Conservation (phyloP, 441 rosid genomes). For the Populus hybrid region DNA sequence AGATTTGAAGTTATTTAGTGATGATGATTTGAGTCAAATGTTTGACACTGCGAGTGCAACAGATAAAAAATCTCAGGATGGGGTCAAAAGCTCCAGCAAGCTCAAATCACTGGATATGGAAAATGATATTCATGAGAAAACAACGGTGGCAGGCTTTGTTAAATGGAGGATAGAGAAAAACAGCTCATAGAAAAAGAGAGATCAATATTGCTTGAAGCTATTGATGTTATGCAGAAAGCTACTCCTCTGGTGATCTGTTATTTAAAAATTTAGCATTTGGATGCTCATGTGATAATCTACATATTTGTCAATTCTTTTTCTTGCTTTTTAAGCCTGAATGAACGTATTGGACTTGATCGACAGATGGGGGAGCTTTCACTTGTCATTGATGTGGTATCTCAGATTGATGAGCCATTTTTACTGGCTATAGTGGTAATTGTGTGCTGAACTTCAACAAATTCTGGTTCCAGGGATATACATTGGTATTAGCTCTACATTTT, state of each 20-base stretch:
- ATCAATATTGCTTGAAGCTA: conserved; percentile 56
- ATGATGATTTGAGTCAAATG: conserved; percentile 47
- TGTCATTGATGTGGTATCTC: conserved; percentile 80
- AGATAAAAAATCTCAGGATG: conserved; percentile 29
- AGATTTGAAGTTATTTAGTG: conserved; percentile 56
- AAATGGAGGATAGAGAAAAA: conserved; percentile 68
- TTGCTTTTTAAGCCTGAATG: conserved; percentile 36
- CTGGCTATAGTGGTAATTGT: conserved; percentile 99
- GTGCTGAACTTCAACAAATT: too few relatives aligned
- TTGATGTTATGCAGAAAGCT: conserved; percentile 73
- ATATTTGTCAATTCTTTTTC: conserved; percentile 18
- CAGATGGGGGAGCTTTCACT: conserved; percentile 98
- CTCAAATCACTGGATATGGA: conserved; percentile 21
- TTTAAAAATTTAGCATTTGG: conserved; percentile 49
- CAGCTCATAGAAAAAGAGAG: conserved; percentile 66
- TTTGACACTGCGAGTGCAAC: conserved; percentile 30
- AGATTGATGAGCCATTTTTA: conserved; percentile 91
- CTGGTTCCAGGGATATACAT: conserved; percentile 87
- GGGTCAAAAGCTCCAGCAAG: conserved; percentile 21
- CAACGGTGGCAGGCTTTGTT: conserved; percentile 49
- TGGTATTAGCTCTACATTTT: conserved; percentile 89
- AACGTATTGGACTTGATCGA: conserved; percentile 30
- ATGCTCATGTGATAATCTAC: conserved; percentile 24
- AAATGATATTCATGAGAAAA: conserved; percentile 26
- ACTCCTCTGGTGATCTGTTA: conserved; percentile 84